Evolutionary conservation across 2,329 filamentous ascomycete species (phyloP), one percentile per base, ranked within the genome.

Genomic region (Talaromyces sp.): DNA sequence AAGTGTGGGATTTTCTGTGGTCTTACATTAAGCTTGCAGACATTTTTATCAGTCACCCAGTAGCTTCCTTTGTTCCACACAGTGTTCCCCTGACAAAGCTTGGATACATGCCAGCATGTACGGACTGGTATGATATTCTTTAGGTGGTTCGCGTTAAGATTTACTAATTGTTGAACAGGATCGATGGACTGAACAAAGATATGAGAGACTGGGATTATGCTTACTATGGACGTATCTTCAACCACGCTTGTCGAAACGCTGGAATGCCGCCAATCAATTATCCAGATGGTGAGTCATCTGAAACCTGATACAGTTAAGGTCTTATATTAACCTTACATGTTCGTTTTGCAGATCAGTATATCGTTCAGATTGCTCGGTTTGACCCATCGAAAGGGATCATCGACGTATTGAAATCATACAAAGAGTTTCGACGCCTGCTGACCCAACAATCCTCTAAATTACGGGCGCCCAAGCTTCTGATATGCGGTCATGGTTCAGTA

Each of bases 11-110:
- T 35, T 92, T 87, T 78, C 78, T 94, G 8, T 94, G 90, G 90
- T 79, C 85, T 59, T 85, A 86, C 67, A 90, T 92, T 70, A 83
- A 89, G 72, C 77, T 84, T 1, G 87, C 89, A 10, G 91, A 95
- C 75, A 81, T 92, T 74, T 95, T 93, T 77, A 89, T 95, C 76
- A 92, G 89, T 71, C 91, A 95, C 70, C 91, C 91, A 0, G 90
- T 94, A 62, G 86, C 85, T 47, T 82, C 84, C 27, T 95, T 94
- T 69, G 90, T 95, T 10, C 91, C 91, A 2, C 78, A 82, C 37
- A 87, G 82, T 65, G 89, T 95, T 5, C 86, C 88, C 1, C 77
- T 76, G 0, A 81, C 88, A 61, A 90, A 86, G 69, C 88, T 94
- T 0, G 87, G 86, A 1, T 93, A 47, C 43, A 47, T 47, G 43